Conservation (phyloP, 129 eudicot genomes). For the Pseudognaphalium luteoalbum region DNA sequence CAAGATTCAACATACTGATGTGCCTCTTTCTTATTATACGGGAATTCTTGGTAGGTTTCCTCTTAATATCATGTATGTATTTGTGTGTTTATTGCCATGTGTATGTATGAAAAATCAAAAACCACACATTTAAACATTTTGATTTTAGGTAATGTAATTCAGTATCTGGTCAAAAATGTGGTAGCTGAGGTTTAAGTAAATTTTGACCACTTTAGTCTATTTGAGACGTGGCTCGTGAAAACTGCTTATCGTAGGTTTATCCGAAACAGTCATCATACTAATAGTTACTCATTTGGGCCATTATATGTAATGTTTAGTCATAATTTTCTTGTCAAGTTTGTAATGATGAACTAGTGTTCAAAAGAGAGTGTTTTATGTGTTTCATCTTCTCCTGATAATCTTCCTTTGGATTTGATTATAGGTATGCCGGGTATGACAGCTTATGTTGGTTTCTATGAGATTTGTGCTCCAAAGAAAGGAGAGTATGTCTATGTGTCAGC, state of each 20-base stretch:
- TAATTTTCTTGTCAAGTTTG: not conserved
- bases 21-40: constrained; percentile 76
- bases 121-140: too few relatives aligned
- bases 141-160: too few relatives aligned
- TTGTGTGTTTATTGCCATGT: too few relatives aligned
- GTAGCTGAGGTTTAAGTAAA: too few relatives aligned
- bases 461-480: constrained; percentile 50
- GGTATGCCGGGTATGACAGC: constrained; percentile 56
- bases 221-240: too few relatives aligned
- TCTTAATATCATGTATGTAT: constrained; percentile 37
- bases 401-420: constrained; percentile 10
- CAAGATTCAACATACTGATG: constrained; percentile 59
- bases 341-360: not conserved
- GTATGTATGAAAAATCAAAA: too few relatives aligned
- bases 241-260: too few relatives aligned
- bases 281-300: too few relatives aligned
- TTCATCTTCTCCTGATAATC: not conserved
- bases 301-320: not conserved
- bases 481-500: constrained; percentile 50
- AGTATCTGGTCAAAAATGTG: too few relatives aligned
- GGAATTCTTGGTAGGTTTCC: constrained; percentile 67
- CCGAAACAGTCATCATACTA: too few relatives aligned
- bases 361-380: not conserved
- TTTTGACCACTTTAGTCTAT: too few relatives aligned
- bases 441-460: constrained; percentile 44